Base-by-base conservation (phyloP, 768 basidiomycete genomes). In the Leccinum truebloodii region DNA sequence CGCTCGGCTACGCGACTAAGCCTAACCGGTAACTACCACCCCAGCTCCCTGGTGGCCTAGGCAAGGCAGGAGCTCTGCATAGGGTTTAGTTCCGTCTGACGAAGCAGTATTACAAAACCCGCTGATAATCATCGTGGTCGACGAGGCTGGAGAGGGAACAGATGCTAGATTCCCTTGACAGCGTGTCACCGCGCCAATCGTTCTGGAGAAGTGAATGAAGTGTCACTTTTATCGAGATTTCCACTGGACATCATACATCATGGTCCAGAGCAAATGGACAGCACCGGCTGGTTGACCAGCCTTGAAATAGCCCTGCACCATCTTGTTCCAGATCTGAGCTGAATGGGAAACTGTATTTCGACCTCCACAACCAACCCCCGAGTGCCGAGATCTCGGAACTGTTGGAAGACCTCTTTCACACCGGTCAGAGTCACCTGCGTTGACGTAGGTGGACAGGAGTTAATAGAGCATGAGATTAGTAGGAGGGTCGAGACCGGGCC, bases 261-360 rank as follows among this genome's bases (percentile, higher is more conserved):
- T 93, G 62, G 80, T 73, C 58, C 89, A 85, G 44, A 95, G 75
- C 3, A 94, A 72, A 24, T 72, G 83, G 10, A 94, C 67, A 8
- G 86, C 93, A 50, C 81, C 82, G 22, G 83, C 84, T 0, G 88
- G 80, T 54, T 85, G 74, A 2, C 86, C 85, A 41, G 78, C 81
- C 39, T 77, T 80, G 78, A 95, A 88, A 72, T 90, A 88, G 0
- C 86, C 81, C 52, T 85, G 80, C 35, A 95, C 84, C 87, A 93
- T 92, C 66, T 82, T 78, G 64, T 91, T 90, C 85, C 85, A 94
- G 3, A 87, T 76, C 41, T 69, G 51, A 88, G 74, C 54, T 81
- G 79, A 22, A 75, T 73, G 32, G 72, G 69, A 24, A 56, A 60
- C 52, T 59, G 51, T 28, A 59, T 54, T 14, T 60, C 73, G 58